Base-by-base conservation (phyloP, 2,329 filamentous ascomycete genomes). In the Fulvia fulva region DNA sequence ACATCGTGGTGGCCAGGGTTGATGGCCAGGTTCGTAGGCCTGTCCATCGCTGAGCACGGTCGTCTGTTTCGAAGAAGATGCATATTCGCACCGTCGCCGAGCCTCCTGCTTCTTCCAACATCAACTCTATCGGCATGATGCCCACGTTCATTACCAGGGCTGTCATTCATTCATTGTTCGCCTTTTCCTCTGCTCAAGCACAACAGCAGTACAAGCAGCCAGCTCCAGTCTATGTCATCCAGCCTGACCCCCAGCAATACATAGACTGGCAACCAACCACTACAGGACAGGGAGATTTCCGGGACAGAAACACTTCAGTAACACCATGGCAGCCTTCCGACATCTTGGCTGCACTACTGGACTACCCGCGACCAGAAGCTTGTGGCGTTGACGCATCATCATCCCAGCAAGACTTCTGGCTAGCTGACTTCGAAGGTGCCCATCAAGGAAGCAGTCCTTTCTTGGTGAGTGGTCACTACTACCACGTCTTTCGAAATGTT, bases 391-490 rank as follows among this genome's bases (percentile, higher is more conserved):
- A 60, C 34, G 45, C 22, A 34, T 47, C 51, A 8, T 21, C 53
- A 5, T 26, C 47, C 7, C 68, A 58, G 28, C 30, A 23, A n/a
- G 51, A 52, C 14, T 94, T 87, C 80, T 95, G 90, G 90, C 73
- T 94, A 57, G 79, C 82, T 30, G 78, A 78, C 61, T 87, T 94
- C 68, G 71, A 55, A n/a, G 61, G 57, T 9, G 56, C 85, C 67
- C 87, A 87, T 34, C 83, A 90, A 67, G 91, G 90, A 55, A 74
- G 75, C 3, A 80, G 85, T 46, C 82, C 88, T 3, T 95, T 87
- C 69, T 78, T 83, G 60, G 71, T 73, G 22, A 75, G 77, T 56
- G 61, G 60, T 8, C 62, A 77, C 12, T 73, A 76, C 68, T 93
- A 90, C 79, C 82, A 88, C 72, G 69, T 80, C 54, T 80, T 74